Base-by-base conservation (phyloP, 192 early-diverging fungal species). In the Glomus cerebriforme region DNA sequence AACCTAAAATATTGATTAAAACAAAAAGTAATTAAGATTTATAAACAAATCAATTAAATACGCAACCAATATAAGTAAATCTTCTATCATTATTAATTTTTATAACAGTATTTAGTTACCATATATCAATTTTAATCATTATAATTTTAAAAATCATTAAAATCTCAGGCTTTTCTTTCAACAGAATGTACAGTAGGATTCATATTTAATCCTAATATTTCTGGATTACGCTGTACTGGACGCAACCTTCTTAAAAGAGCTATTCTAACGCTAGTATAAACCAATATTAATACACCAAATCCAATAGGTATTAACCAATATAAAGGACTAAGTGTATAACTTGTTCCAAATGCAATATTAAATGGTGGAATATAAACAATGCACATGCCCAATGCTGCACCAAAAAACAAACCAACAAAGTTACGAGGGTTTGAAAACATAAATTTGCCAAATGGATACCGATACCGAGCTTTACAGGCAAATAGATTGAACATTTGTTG, bases 401-500 rank as follows among this genome's bases (percentile, higher is more conserved):
- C 97, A 35, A 83, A 84, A 65, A 90, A n/a, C 43, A 96, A 86
- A 64, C 93, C 92, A 79, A 87, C 58, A 82, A 94, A 97, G 19
- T 87, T 91, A 24, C 83, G 81, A 26, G 77, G 78, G 89, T 99
- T 99, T 39, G 88, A 83, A 85, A 96, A 93, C 88, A 95, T 93
- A 82, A 92, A 92, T 77, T 79, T 83, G 10, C 94, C 93, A 80
- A 96, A 92, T 24, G 95, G 95, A 75, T 95, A 77, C 7, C 87
- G 84, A 69, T 92, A 86, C 17, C 92, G 82, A 59, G 92, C 91
- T 88, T 98, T 99, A 87, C 92, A 94, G 24, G 93, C 93, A 82
- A 99, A 98, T 88, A 96, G 80, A 87, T 99, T 99, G 89, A 96
- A 97, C 75, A 94, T 91, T 81, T 99, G 97, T 85, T 91, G 86